A percentile compares a stretch with the other conserved stretches of the same genome.
These are phyloP conservation scores for Claviceps cyperi DNA, from an alignment of 2,329 filamentous ascomycete species.

Conservation along the genomic window DNA sequence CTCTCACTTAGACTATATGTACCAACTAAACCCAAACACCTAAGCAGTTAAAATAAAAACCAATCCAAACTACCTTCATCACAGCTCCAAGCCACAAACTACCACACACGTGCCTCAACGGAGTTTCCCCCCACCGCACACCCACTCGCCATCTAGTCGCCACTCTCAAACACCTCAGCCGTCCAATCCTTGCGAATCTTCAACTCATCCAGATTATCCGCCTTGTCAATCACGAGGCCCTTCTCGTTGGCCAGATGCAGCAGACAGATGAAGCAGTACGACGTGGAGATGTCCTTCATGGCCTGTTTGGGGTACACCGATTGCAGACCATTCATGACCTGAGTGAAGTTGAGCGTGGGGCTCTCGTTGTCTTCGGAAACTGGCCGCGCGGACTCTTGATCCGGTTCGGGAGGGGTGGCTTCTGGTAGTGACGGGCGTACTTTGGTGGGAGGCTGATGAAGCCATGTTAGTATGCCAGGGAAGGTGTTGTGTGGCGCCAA, in stretches of 20 bases:
- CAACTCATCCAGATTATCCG: constrained; percentile 42
- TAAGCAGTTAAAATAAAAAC: no score
- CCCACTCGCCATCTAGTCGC: constrained; percentile 9
- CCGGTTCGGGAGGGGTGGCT: constrained; percentile 15
- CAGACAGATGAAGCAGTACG: constrained; percentile 81
- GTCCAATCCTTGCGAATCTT: constrained; percentile 48
- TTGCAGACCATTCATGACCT: constrained; percentile 81
- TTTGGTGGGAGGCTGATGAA: neutral
- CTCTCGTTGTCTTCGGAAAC: constrained; percentile 22
- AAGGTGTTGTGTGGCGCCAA: neutral
- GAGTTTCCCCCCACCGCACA: neutral
- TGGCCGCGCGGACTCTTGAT: constrained; percentile 15
- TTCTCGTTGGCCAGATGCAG: constrained; percentile 89
- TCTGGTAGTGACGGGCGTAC: neutral
- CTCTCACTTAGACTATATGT: no score
- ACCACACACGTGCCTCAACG: no score
- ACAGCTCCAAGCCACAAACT: no score
- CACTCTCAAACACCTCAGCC: constrained; percentile 37
- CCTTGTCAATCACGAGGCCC: constrained; percentile 61
- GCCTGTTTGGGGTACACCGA: constrained; percentile 70
- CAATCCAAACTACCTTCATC: no score
- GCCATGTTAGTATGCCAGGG: neutral
- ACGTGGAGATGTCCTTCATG: constrained; percentile 92
- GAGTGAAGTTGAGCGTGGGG: constrained; percentile 64
- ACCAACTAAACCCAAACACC: no score